Evolutionary conservation across 805 yeast genomes (phyloP), one percentile per base, ranked within the genome.

Genomic region (Starmerella riodocensis): DNA sequence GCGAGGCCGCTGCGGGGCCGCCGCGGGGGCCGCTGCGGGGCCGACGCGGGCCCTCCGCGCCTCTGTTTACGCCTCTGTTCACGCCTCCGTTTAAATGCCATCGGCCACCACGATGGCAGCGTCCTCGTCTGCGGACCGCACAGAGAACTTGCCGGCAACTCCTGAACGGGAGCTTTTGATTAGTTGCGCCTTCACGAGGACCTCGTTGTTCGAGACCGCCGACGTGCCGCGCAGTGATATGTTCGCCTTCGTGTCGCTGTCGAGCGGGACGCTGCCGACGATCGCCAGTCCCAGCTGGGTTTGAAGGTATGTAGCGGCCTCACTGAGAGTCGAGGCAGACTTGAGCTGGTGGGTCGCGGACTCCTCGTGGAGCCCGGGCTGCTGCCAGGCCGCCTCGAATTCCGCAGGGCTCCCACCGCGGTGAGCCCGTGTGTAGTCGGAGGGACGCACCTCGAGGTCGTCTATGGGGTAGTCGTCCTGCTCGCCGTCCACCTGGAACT

Each of bases 401-500:
- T 43, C 41, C 20, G 33, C 31, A 61, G 76, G 73, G 31, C 91
- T 83, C 46, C 78, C 72, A 57, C 73, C 83, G 18, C 23, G 23
- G 19, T 84, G 67, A 37, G 94, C 93, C 39, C 65, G 61, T 42
- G 84, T 67, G 61, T 76, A 88, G 58, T 85, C 96, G 27, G 94
- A 94, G 8, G 91, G 75, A 6, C 62, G 62, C 40, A 88, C 57
- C 42, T 72, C 74, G 53, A 85, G 66, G 42, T 78, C 79, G 60
- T 84, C 96, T 49, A 91, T 73, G 57, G 78, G 91, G 61, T 88
- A 91, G 61, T 86, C 94, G 60, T 91, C 97, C 49, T 79, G 80
- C 69, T 78, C 82, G 14, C 95, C 96, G 48, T 79, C 93, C 35
- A 84, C 70, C 16, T 77, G 73, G 65, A 78, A 88, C 18, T 76